Conservation (phyloP, 2,329 filamentous ascomycete species). For the Shiraia bambusicola region DNA sequence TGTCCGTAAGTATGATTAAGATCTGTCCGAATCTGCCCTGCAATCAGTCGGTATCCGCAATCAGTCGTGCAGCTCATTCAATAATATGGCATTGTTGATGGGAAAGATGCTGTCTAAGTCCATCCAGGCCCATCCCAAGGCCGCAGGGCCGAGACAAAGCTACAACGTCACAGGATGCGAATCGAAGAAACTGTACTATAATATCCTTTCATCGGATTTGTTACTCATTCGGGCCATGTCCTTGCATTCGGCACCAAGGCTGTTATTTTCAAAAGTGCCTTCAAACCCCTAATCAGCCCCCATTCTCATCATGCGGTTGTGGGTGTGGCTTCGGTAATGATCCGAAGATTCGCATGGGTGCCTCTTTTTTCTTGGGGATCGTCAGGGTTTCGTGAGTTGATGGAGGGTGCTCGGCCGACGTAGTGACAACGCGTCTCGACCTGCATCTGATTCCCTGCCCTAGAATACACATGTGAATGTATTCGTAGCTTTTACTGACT, state of each 20-base stretch:
- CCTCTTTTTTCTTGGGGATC: no score
- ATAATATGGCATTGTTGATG: no score
- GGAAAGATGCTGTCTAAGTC: neutral
- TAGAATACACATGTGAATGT: no score
- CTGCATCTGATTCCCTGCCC: no score
- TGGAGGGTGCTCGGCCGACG: conserved; percentile 1
- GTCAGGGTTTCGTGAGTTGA: neutral
- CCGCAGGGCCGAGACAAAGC: conserved; percentile 25
- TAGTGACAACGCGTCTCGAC: no score
- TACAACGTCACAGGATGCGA: conserved; percentile 21
- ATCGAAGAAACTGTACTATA: conserved; percentile 6
- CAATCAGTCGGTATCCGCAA: no score
- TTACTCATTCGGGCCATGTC: conserved; percentile 2
- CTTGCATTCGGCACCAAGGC: neutral
- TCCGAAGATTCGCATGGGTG: neutral
- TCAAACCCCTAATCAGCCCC: neutral
- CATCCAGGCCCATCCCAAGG: conserved; percentile 10
- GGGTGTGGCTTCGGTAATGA: neutral
- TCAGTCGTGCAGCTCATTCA: no score
- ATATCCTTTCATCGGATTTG: neutral
- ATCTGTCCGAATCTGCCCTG: no score
- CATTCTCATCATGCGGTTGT: no score
- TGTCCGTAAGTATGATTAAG: no score
- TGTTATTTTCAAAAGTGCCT: no score
- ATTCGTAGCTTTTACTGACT: no score